Conservation (phyloP, 352 stramenopile genomes). For the Pythium scleroteichum region DNA sequence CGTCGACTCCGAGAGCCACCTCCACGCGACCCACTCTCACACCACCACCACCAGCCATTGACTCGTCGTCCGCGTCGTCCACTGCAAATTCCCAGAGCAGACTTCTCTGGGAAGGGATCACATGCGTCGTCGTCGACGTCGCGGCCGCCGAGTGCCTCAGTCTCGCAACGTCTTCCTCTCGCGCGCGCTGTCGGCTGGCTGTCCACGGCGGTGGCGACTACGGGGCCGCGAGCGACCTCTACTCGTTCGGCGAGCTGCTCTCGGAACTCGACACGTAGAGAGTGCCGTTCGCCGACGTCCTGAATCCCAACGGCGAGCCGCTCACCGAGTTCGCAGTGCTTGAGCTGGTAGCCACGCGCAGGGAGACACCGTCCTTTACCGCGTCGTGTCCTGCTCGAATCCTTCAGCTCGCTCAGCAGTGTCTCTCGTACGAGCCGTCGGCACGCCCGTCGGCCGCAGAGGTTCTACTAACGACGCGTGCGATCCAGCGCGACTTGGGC, state of each 20-base stretch:
- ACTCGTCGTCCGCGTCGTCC: too few relatives aligned
- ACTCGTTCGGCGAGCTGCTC: constrained; percentile 22
- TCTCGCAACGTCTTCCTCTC: constrained; percentile 22
- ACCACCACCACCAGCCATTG: too few relatives aligned
- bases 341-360: constrained; percentile 3
- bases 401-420: not conserved
- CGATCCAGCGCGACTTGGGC: not conserved
- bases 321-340: constrained; percentile 16
- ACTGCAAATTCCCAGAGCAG: too few relatives aligned
- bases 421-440: constrained; percentile 11
- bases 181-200: constrained; percentile 11
- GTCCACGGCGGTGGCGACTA: constrained; percentile 17
- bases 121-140: too few relatives aligned
- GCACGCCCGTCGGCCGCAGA: constrained; percentile 3
- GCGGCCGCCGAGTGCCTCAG: not conserved
- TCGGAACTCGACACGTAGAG: constrained; percentile 19
- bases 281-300: constrained; percentile 21
- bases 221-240: constrained; percentile 9
- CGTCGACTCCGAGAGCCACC: too few relatives aligned
- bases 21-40: too few relatives aligned
- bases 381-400: not conserved
- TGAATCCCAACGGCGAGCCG: constrained; percentile 1
- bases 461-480: not conserved
- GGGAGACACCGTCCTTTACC: constrained; percentile 4
- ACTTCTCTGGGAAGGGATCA: not conserved